These are phyloP conservation scores for Chrysanthemum makinoi DNA, from an alignment of 129 eudicot species.

Conservation along the genomic window DNA sequence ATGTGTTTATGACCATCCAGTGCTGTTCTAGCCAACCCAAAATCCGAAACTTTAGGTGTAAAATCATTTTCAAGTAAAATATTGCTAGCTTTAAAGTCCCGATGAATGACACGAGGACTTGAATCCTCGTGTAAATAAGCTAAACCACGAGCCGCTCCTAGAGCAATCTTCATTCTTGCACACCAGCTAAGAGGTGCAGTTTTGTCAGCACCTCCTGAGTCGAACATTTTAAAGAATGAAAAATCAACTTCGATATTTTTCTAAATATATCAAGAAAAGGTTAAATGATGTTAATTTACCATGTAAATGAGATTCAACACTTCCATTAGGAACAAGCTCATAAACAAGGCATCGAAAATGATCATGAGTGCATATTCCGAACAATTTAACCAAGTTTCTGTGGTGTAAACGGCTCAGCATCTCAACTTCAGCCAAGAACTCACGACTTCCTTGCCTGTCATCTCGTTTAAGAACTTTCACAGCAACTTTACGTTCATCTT, in stretches of 20 bases:
- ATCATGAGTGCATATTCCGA: constrained; percentile 83
- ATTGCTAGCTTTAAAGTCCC: constrained; percentile 97
- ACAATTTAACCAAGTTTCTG: constrained; percentile 84
- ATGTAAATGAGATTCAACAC: constrained; percentile 96
- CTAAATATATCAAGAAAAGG: not conserved
- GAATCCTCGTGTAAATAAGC: constrained; percentile 99
- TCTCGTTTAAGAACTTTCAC: constrained; percentile 89
- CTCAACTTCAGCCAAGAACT: constrained; percentile 98
- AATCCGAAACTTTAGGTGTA: constrained; percentile 95
- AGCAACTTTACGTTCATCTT: constrained; percentile 74
- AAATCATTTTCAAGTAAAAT: constrained; percentile 86
- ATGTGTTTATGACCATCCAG: constrained; percentile 72
- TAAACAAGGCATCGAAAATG: constrained; percentile 72
- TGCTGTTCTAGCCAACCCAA: constrained; percentile 92
- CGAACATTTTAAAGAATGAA: constrained; percentile 4
- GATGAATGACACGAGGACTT: constrained; percentile 93
- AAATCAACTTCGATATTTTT: not conserved
- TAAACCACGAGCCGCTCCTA: constrained; percentile 94
- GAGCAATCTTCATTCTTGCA: constrained; percentile 83
- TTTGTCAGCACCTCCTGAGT: constrained; percentile 63
- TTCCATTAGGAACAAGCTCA: constrained; percentile 94
- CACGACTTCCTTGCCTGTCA: constrained; percentile 82
- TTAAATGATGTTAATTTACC: constrained; percentile 37
- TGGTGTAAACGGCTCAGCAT: constrained; percentile 95
- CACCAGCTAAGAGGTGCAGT: constrained; percentile 75